phyloP scores from a whole-genome alignment of 2,329 filamentous ascomycete genomes.

The Talaromyces sp. region DNA sequence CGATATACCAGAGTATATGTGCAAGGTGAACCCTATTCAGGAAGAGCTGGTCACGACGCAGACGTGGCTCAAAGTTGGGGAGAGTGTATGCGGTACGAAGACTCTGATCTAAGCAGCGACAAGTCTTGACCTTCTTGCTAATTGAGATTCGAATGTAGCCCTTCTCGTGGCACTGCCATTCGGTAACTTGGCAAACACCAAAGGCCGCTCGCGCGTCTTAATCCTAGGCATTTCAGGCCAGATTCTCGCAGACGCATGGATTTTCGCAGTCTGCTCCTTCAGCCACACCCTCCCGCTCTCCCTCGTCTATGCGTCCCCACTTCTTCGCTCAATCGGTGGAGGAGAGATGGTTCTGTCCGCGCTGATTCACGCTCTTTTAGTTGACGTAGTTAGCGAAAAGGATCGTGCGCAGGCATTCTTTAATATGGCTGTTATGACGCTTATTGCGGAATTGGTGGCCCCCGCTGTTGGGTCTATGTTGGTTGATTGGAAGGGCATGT shows the following conservation, averaged over 20 bases:
- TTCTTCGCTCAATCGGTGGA: not conserved
- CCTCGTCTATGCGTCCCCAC: not conserved
- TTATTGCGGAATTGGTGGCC: not conserved
- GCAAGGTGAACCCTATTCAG: not conserved
- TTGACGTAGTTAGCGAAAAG: not conserved
- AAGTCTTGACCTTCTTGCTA: not conserved
- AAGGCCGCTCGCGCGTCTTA: not conserved
- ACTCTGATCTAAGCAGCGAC: no score
- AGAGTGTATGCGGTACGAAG: not conserved
- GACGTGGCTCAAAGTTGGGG: conserved; percentile 7
- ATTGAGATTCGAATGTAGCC: not conserved
- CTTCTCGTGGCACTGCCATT: conserved; percentile 6
- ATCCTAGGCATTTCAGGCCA: not conserved
- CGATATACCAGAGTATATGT: not conserved
- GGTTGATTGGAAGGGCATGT: not conserved
- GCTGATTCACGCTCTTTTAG: not conserved
- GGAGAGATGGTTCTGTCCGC: conserved; percentile 7
- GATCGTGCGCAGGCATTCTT: conserved; percentile 3
- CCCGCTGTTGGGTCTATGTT: conserved; percentile 4
- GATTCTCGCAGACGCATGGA: conserved; percentile 1
- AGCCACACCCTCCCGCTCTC: not conserved
- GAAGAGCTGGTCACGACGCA: not conserved
- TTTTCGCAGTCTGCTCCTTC: not conserved
- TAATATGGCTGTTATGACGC: conserved; percentile 5
- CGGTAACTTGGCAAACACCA: conserved; percentile 6